A percentile compares a stretch with the other conserved stretches of the same genome.
Evolutionary conservation across 208 protist species (phyloP).

Genomic region (Kentomonas sorsogonicus): DNA sequence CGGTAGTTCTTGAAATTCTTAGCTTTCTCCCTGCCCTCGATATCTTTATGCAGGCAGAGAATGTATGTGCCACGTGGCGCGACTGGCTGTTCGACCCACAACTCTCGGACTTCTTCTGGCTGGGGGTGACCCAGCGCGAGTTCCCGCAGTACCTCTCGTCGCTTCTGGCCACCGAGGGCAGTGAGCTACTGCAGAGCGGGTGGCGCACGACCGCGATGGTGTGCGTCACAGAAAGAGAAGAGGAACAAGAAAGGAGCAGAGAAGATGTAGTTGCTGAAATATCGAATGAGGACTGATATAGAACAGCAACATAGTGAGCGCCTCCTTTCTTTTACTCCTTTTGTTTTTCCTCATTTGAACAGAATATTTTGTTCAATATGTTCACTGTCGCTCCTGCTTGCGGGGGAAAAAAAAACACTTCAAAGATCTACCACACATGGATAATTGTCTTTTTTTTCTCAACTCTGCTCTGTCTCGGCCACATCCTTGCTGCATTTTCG

Average conservation of each 20-base stretch:
- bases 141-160: slow-evolving; percentile 37
- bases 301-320: no score
- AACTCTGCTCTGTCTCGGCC: no score
- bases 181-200: slow-evolving; percentile 41
- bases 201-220: slow-evolving; percentile 77
- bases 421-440: no score
- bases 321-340: no score
- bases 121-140: slow-evolving; percentile 67
- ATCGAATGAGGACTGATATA: neutral
- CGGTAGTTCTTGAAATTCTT: slow-evolving; percentile 51
- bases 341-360: no score
- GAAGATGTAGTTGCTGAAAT: neutral
- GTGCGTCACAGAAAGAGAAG: slow-evolving; percentile 34
- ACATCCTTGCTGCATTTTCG: no score
- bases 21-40: slow-evolving; percentile 56
- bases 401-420: no score
- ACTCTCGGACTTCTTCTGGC: slow-evolving; percentile 60
- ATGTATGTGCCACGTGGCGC: slow-evolving; percentile 59
- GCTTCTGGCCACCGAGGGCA: slow-evolving; percentile 31
- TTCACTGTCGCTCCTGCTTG: no score
- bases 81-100: slow-evolving; percentile 42
- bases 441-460: no score
- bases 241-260: slow-evolving; percentile 10
- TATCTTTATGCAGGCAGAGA: slow-evolving; percentile 44
- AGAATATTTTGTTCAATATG: no score